These are phyloP conservation scores for Sutorius eximius DNA, from an alignment of 1,284 basidiomycete genomes.

Conservation along the genomic window DNA sequence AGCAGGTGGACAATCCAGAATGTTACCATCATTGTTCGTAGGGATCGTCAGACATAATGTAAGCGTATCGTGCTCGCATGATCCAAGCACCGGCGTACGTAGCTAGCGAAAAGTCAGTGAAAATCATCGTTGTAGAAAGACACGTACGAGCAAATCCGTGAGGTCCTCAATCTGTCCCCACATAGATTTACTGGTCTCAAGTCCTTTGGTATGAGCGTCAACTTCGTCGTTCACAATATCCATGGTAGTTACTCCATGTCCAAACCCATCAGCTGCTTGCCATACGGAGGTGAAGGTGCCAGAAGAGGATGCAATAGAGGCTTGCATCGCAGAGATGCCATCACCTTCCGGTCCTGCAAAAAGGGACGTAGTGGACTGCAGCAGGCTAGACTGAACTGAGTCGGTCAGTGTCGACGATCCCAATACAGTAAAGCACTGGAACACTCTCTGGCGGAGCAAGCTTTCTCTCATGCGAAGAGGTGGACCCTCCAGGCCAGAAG, in stretches of 20 bases:
- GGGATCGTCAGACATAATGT: constrained; percentile 62
- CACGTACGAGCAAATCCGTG: constrained; percentile 72
- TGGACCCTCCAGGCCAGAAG: constrained; percentile 48
- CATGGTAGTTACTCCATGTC: constrained; percentile 86
- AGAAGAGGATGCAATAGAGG: constrained; percentile 86
- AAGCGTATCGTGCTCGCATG: constrained; percentile 85
- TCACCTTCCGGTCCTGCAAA: constrained; percentile 86
- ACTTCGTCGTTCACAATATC: constrained; percentile 48
- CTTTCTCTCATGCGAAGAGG: constrained; percentile 80
- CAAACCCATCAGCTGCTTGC: constrained; percentile 87
- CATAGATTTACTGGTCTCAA: constrained; percentile 29
- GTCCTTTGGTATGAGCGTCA: constrained; percentile 31
- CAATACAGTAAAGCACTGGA: constrained; percentile 87
- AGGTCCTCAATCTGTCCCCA: constrained; percentile 70
- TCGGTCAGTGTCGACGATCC: constrained; percentile 82
- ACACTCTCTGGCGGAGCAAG: constrained; percentile 79
- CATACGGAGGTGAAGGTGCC: constrained; percentile 87
- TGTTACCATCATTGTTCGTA: constrained; percentile 43
- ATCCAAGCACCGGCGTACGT: constrained; percentile 78
- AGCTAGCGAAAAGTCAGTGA: constrained; percentile 47
- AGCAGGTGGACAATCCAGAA: constrained; percentile 71
- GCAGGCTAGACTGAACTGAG: constrained; percentile 72
- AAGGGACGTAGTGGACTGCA: constrained; percentile 83
- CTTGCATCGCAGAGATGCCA: constrained; percentile 77
- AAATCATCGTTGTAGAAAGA: constrained; percentile 5